Percentiles rank a stretch among this genome's conserved stretches.
These are phyloP conservation scores for Oxyria digyna DNA, from an alignment of 148 eudicot genomes.

Conservation along the genomic window DNA sequence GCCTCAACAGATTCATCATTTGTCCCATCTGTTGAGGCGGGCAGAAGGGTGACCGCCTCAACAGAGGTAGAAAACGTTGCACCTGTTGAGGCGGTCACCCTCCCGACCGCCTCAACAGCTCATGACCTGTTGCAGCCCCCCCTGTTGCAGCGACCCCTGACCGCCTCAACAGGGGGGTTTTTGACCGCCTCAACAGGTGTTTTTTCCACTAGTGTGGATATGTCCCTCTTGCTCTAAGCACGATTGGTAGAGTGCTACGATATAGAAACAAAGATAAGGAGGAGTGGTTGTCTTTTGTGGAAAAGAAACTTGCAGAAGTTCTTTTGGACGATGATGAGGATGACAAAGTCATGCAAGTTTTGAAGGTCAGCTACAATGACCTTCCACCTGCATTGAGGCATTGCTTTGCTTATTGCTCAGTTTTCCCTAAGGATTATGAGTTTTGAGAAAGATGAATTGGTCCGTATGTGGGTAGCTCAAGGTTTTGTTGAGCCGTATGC, in stretches of 20 bases:
- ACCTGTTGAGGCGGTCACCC: no score
- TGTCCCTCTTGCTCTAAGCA: background rate
- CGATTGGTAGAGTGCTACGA: background rate
- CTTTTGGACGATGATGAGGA: background rate
- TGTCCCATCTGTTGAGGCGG: no score
- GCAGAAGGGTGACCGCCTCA: no score
- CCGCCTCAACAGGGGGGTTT: no score
- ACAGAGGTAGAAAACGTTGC: no score
- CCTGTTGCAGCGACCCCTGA: no score
- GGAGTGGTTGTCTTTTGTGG: background rate
- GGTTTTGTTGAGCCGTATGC: background rate
- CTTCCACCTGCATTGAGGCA: background rate
- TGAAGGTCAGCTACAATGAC: background rate
- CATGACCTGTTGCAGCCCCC: no score
- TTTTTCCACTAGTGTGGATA: background rate
- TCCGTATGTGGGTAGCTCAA: conserved; percentile 14
- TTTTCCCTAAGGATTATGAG: conserved; percentile 10
- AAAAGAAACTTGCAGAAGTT: background rate
- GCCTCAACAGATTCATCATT: no score
- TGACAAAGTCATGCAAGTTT: background rate
- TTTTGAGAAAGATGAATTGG: background rate
- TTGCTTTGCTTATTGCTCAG: conserved; percentile 13
- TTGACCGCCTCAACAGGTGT: no score
- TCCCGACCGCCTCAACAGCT: no score
- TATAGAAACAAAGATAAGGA: background rate